Conservation (phyloP, 345 rosid species). For the Eucalyptus fibrosa region DNA sequence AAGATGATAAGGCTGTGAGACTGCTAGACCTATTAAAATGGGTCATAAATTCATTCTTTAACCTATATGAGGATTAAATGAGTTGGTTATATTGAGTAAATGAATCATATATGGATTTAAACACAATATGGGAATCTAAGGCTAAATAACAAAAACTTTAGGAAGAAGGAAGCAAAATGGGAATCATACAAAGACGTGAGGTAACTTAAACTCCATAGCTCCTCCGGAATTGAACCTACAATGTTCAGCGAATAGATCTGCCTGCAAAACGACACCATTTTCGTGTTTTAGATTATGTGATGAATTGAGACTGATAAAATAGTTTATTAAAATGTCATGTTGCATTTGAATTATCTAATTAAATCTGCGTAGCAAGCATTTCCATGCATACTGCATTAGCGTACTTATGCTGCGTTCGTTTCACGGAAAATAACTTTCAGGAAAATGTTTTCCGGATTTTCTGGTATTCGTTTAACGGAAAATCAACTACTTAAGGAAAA, state of each 20-base stretch:
- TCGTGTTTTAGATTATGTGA: neutral
- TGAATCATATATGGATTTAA: too few relatives aligned
- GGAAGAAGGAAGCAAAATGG: neutral
- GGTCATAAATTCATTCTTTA: too few relatives aligned
- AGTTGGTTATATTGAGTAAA: too few relatives aligned
- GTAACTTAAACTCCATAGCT: slow-evolving; percentile 27
- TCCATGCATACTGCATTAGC: neutral
- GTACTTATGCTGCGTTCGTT: neutral
- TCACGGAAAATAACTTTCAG: too few relatives aligned
- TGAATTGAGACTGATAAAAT: too few relatives aligned
- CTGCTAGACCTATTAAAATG: too few relatives aligned
- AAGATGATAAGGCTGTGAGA: neutral
- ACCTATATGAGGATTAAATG: too few relatives aligned
- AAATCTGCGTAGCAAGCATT: neutral
- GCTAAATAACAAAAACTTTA: too few relatives aligned
- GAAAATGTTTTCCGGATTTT: too few relatives aligned
- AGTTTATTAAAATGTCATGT: neutral
- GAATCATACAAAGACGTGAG: slow-evolving; percentile 25
- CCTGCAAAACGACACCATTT: slow-evolving; percentile 1
- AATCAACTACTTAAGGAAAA: too few relatives aligned
- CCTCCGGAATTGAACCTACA: slow-evolving; percentile 30
- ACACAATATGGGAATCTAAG: too few relatives aligned
- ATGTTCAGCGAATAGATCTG: slow-evolving; percentile 11
- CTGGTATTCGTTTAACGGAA: too few relatives aligned
- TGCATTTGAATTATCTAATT: neutral